A percentile compares a stretch with the other conserved stretches of the same genome.
phyloP scores from a whole-genome alignment of 768 basidiomycete genomes.

The Russula virescens region DNA sequence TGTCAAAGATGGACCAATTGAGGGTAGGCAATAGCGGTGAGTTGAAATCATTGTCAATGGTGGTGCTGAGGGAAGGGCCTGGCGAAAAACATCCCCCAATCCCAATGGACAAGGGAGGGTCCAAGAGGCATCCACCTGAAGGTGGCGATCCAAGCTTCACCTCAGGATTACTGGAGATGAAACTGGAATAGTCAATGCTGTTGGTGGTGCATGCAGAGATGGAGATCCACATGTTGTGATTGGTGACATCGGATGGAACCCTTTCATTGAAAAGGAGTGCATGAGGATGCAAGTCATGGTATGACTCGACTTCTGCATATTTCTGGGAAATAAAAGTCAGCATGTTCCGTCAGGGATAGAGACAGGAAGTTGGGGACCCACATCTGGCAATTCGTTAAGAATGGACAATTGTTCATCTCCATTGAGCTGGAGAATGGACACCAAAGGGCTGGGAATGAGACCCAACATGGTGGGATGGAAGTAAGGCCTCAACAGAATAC shows the following conservation, averaged over 20 bases:
- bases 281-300: not conserved
- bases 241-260: not conserved
- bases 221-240: slow-evolving; percentile 1
- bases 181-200: slow-evolving; percentile 9
- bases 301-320: slow-evolving; percentile 10
- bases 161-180: slow-evolving; percentile 14
- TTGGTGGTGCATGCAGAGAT: not conserved
- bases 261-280: not conserved
- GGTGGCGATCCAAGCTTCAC: slow-evolving; percentile 10
- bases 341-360: not conserved
- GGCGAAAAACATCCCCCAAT: not conserved
- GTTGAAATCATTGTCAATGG: not conserved
- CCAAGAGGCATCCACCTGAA: not conserved
- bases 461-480: not conserved
- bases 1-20: not conserved
- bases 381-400: slow-evolving; percentile 1
- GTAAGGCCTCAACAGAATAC: slow-evolving; percentile 3
- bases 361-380: not conserved
- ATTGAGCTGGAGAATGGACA: slow-evolving; percentile 9
- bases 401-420: not conserved
- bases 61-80: not conserved
- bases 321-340: slow-evolving; percentile 4
- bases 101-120: not conserved
- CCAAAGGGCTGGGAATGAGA: slow-evolving; percentile 7
- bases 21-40: not conserved